A percentile compares a stretch with the other conserved stretches of the same genome.
Evolutionary conservation across 129 eudicot species (phyloP).

Genomic region (Gnaphalium uliginosum): DNA sequence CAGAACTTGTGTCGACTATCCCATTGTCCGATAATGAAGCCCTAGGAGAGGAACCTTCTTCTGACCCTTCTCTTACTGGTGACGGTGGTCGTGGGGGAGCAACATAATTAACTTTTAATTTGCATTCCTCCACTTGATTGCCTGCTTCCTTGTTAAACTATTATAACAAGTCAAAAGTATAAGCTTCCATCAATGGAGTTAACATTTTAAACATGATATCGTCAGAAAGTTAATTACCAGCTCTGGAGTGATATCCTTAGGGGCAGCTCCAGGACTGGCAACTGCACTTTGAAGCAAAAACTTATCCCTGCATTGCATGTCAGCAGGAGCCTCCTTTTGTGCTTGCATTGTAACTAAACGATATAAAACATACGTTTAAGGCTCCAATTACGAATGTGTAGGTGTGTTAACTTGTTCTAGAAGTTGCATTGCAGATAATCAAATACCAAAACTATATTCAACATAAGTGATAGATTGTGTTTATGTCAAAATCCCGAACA

Average conservation of each 20-base stretch:
- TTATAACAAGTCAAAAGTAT: not conserved
- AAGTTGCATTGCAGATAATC: not conserved
- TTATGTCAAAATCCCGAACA: not conserved
- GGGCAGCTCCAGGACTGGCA: slow-evolving; percentile 49
- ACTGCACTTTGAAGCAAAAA: slow-evolving; percentile 68
- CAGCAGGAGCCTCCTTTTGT: slow-evolving; percentile 69
- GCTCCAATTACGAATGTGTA: not conserved
- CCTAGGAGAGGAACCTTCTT: slow-evolving; percentile 76
- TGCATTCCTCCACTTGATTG: slow-evolving; percentile 69
- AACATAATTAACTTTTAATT: slow-evolving; percentile 64
- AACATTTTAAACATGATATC: not conserved
- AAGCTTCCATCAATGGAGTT: not conserved
- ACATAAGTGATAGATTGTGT: not conserved
- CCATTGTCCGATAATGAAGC: slow-evolving; percentile 67
- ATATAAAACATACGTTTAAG: not conserved
- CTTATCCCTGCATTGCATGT: slow-evolving; percentile 82
- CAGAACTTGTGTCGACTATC: slow-evolving; percentile 39
- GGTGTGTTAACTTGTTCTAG: not conserved
- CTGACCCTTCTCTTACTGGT: slow-evolving; percentile 71
- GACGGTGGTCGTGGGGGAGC: slow-evolving; percentile 76
- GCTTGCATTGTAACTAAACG: slow-evolving; percentile 76
- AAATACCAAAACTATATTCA: slow-evolving; percentile 5
- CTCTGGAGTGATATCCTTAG: slow-evolving; percentile 63
- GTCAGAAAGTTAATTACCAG: slow-evolving; percentile 39
- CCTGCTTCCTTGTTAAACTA: slow-evolving; percentile 74